Base-by-base conservation (phyloP, 306 rosid species). In the Pterocarpus macrocarpus region DNA sequence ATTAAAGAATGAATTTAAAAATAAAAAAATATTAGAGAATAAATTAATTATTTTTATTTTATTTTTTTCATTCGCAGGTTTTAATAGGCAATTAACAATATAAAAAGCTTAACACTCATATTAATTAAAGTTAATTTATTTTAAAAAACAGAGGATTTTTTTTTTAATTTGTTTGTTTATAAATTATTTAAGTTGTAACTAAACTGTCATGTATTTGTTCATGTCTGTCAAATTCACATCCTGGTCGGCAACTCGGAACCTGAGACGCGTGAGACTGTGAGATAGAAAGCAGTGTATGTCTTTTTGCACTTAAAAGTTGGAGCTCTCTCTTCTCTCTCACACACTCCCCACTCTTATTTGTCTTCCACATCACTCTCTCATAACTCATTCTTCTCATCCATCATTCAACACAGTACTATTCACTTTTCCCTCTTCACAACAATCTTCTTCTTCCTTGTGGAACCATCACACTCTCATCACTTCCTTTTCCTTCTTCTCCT, bases 171-270 rank as follows among this genome's bases (percentile, higher is more conserved):
- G 28, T 22, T 0, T 69, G 4, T 5, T 45, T 34, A 45, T 5
- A 3, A 56, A 43, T 2, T 50, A 64, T 32, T 50, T 64, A 55
- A 35, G 44, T 59, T 67, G 83, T 80, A 71, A 73, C 0, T 22
- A 22, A 22, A 55, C 66, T 57, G 81, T 75, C 45, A 76, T 64
- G 33, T 76, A 66, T 35, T 57, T 33, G 77, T 58, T 79, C 7
- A 70, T 83, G 83, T 83, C 71, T 71, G 78, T 79, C 33, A 43
- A 79, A 49, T 87, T 71, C 79, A 67, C 85, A 81, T 82, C 86
- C 44, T 77, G 89, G 90, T 89, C 91, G 93, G 95, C 91, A 88
- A 79, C 64, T 72, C 14, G 68, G 81, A 74, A 35, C 81, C 84
- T 14, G 69, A 58, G 84, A 70, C 83, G 83, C 85, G 82, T 78